A percentile compares a stretch with the other conserved stretches of the same genome.
phyloP scores from a whole-genome alignment of 1,284 basidiomycete species.

The Takashimella tepidaria region DNA sequence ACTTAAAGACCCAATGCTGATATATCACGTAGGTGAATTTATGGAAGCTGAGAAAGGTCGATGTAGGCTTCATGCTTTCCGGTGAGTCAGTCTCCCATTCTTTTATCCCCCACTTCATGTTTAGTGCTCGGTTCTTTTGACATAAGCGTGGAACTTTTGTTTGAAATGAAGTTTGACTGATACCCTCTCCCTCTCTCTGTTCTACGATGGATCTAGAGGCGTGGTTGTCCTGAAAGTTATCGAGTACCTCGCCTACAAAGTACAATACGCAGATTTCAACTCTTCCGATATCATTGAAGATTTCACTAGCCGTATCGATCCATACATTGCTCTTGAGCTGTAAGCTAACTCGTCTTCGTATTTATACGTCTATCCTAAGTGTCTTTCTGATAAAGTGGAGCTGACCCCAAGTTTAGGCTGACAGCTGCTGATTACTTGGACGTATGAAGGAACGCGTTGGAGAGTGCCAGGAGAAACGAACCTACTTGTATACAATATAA shows the following conservation, averaged over 20 bases:
- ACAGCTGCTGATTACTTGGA: constrained; percentile 50
- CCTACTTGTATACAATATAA: too few species aligned
- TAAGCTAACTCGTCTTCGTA: constrained; percentile 35
- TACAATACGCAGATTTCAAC: constrained; percentile 48
- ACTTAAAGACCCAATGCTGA: not conserved
- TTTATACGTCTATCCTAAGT: too few species aligned
- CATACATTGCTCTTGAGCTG: constrained; percentile 57
- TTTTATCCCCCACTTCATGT: not conserved
- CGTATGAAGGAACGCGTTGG: constrained; percentile 9
- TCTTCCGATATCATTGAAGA: constrained; percentile 52
- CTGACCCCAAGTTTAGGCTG: constrained; percentile 23
- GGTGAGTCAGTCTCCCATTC: constrained; percentile 27
- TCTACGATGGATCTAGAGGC: constrained; percentile 33
- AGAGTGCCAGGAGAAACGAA: too few species aligned
- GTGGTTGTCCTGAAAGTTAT: constrained; percentile 55
- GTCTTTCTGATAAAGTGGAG: too few species aligned
- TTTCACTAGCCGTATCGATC: constrained; percentile 53
- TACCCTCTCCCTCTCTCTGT: too few species aligned
- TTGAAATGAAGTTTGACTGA: too few species aligned
- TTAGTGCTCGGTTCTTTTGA: constrained; percentile 1
- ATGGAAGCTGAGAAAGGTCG: constrained; percentile 46
- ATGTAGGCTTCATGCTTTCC: constrained; percentile 45
- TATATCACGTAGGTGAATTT: constrained; percentile 40
- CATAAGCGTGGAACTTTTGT: not conserved
- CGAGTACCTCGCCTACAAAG: constrained; percentile 55